These are phyloP conservation scores for Microdochium nivale DNA, from an alignment of 2,329 filamentous ascomycete species.

Conservation along the genomic window DNA sequence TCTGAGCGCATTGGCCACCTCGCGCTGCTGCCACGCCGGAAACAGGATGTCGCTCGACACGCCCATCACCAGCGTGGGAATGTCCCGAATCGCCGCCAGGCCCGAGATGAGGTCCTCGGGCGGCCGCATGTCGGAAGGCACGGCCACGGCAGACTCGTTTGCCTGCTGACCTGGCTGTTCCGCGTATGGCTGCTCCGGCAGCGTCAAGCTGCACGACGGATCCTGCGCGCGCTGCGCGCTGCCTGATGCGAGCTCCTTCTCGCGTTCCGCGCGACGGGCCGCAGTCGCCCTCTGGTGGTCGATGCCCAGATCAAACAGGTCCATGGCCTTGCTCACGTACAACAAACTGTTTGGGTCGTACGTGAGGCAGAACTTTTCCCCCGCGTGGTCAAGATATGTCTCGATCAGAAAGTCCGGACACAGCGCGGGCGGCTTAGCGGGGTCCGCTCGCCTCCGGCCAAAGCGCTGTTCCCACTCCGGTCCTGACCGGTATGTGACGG, in stretches of 20 bases:
- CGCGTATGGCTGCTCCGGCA: constrained; percentile 77
- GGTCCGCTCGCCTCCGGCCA: constrained; percentile 76
- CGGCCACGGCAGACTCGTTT: constrained; percentile 16
- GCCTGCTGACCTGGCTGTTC: constrained; percentile 56
- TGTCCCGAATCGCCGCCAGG: constrained; percentile 61
- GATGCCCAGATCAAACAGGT: constrained; percentile 83
- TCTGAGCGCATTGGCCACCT: constrained; percentile 78
- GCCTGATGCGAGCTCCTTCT: constrained; percentile 45
- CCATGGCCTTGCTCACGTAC: constrained; percentile 98
- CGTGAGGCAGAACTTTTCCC: constrained; percentile 95
- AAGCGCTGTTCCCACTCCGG: constrained; percentile 98
- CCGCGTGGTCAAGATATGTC: constrained; percentile 95
- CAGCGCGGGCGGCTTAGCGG: constrained; percentile 78
- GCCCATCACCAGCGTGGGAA: constrained; percentile 80
- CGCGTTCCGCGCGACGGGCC: constrained; percentile 52
- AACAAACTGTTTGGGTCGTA: constrained; percentile 94
- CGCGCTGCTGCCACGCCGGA: constrained; percentile 94
- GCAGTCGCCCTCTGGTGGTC: constrained; percentile 58
- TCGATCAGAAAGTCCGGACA: constrained; percentile 97
- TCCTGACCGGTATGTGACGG: constrained; percentile 91
- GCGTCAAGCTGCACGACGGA: constrained; percentile 64
- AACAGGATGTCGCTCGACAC: constrained; percentile 95
- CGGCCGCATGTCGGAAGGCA: constrained; percentile 38
- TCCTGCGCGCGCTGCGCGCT: constrained; percentile 25
- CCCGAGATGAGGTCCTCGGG: constrained; percentile 75